Percentiles rank a stretch among this genome's conserved stretches.
Evolutionary conservation across 129 eudicot species (phyloP).

Genomic region (Smallanthus sonchifolius): DNA sequence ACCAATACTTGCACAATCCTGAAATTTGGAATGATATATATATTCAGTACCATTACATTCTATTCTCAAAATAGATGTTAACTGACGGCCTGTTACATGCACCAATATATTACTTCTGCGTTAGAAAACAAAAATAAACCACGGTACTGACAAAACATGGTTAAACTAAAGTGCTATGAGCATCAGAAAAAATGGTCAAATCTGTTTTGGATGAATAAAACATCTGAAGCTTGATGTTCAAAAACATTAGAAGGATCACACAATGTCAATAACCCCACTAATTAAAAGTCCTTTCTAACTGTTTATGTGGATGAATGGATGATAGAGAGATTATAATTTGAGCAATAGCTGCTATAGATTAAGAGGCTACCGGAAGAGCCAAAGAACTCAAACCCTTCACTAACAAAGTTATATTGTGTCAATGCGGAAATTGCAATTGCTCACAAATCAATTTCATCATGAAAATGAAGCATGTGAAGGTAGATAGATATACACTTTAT

Average conservation of each 20-base stretch:
- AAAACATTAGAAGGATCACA: background rate
- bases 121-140: background rate
- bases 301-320: background rate
- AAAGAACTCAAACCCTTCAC: background rate
- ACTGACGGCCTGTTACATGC: background rate
- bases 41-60: constrained; percentile 7
- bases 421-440: background rate
- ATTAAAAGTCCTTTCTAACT: background rate
- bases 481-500: background rate
- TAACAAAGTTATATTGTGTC: background rate
- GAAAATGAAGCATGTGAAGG: background rate
- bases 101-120: background rate
- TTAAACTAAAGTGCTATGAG: background rate
- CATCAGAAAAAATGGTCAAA: background rate
- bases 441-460: background rate
- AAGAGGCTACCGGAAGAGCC: background rate
- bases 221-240: background rate
- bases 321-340: background rate
- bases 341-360: background rate
- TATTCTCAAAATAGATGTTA: background rate
- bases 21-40: constrained; percentile 24
- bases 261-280: background rate
- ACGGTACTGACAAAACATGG: background rate
- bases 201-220: no score
- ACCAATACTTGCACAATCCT: constrained; percentile 66